Base-by-base conservation (phyloP, 2,329 filamentous ascomycete genomes). In the Xylariaceae sp. region DNA sequence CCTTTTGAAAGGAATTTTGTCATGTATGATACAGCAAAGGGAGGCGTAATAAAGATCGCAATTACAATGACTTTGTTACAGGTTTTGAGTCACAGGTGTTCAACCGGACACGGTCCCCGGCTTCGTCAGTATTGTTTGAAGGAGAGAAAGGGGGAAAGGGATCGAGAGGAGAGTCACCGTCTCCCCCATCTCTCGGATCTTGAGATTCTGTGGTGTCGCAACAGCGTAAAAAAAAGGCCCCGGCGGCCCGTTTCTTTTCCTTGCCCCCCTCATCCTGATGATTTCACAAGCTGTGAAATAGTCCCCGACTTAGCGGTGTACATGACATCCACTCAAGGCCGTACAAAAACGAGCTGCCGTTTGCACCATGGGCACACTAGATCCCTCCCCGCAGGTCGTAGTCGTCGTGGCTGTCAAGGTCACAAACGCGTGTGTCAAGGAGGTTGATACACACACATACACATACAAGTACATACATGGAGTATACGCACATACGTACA, bases 291-390 rank as follows among this genome's bases (percentile, higher is more conserved):
- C 53, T 60, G 61, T 52, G 62, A 18, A 53, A 53, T 65, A 53
- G 53, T 65, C 62, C 62, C 63, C 65, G 61, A 65, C 49, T 59
- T 56, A 62, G 64, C 57, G 64, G 60, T 62, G 62, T 66, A 65
- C 62, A 42, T 30, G 18, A 11, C 55, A 53, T 49, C 39, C 51
- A 50, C 17, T 49, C 52, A 53, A 51, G 57, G 61, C 61, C 60
- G 62, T 61, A 66, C 60, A 62, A 64, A 63, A 68, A 66, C 58
- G 61, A 58, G 62, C 59, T 48, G 57, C 63, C 67, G 68, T 71
- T 71, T 71, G 69, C 65, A 65, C 63, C 58, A 63, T 54, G 66
- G 65, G 59, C 63, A 47, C 60, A 63, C 64, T 55, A 59, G 53
- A 64, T 62, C 51, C 57, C 55, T 56, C 53, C 11, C 4, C 23